Evolutionary conservation across 2,329 filamentous ascomycete species (phyloP).

Genomic region (Neurospora sp.): DNA sequence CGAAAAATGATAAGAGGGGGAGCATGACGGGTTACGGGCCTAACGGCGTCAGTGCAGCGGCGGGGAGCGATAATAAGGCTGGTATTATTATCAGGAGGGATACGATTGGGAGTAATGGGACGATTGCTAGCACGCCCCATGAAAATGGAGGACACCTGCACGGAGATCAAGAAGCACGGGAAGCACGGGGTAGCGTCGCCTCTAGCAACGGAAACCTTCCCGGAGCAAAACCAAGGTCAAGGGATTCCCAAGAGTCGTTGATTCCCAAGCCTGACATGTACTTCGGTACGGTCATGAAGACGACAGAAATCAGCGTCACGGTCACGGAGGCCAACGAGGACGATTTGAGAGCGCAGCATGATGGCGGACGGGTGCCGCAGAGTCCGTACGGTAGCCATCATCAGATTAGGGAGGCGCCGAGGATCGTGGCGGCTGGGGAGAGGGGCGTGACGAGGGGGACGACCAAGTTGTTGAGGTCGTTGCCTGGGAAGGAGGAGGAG

Average conservation of each 20-base stretch:
- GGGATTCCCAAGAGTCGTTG: background rate
- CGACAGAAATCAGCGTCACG: constrained; percentile 16
- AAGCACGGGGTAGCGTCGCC: background rate
- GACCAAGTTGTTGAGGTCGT: constrained; percentile 4
- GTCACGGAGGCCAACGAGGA: background rate
- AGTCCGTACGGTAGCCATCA: background rate
- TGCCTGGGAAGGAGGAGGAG: background rate
- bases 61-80: background rate
- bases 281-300: constrained; percentile 11
- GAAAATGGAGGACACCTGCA: background rate
- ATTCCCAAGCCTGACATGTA: background rate
- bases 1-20: background rate
- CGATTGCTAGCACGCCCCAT: background rate
- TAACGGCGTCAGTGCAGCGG: constrained; percentile 2
- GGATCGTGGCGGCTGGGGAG: background rate
- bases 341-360: background rate
- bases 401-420: background rate
- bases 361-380: background rate
- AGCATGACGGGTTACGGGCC: background rate
- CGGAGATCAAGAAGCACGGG: background rate
- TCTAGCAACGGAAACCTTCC: background rate
- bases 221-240: background rate
- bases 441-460: constrained; percentile 2
- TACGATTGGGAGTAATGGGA: background rate
- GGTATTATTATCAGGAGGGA: background rate